phyloP scores from a whole-genome alignment of 208 protist species.

The Phytomonas sp. region DNA sequence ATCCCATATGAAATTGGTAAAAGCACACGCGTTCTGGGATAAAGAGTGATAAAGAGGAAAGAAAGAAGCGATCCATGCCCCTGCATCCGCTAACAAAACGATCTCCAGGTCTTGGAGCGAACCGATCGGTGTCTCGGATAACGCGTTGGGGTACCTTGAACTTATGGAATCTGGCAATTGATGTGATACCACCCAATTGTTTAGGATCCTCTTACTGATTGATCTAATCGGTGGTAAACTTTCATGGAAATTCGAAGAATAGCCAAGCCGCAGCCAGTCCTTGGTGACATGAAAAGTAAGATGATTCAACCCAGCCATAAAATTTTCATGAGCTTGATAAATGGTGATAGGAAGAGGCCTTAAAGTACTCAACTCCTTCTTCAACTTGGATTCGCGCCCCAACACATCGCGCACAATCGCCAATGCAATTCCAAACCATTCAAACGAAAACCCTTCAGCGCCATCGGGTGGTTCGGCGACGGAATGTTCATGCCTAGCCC shows the following conservation, averaged over 20 bases:
- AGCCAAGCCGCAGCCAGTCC: not conserved
- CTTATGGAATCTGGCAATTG: not conserved
- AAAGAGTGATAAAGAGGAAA: not conserved
- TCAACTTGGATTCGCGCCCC: not conserved
- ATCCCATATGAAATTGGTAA: not conserved
- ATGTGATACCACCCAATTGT: not conserved
- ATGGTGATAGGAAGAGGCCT: not conserved
- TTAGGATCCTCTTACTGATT: not conserved
- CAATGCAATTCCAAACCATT: not conserved
- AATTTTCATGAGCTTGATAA: not conserved
- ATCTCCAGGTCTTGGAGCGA: not conserved
- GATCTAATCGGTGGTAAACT: not conserved
- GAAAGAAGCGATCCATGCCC: not conserved
- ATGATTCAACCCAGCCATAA: not conserved
- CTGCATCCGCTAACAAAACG: not conserved
- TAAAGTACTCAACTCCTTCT: not conserved
- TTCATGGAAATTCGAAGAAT: not conserved
- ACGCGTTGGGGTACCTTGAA: not conserved
- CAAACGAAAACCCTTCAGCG: not conserved
- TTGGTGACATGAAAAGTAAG: not conserved
- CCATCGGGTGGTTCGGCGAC: not conserved
- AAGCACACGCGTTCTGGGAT: not conserved
- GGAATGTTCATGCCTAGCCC: not conserved
- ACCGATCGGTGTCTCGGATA: not conserved
- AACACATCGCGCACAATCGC: not conserved